These are phyloP conservation scores for Plenodomus tracheiphilus DNA, from an alignment of 2,329 filamentous ascomycete genomes.

Conservation along the genomic window DNA sequence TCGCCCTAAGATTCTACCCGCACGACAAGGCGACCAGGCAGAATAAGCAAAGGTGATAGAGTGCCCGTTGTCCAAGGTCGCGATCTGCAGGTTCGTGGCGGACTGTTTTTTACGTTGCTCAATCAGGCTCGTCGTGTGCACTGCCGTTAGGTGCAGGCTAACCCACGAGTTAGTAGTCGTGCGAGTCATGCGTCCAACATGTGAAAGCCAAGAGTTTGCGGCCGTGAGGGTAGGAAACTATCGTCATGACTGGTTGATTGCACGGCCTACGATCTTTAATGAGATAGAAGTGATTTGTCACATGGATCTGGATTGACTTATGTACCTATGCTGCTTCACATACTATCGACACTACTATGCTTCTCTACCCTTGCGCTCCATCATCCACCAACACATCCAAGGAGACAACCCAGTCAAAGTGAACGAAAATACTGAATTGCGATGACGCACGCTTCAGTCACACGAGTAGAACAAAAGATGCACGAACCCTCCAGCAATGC, in stretches of 20 bases:
- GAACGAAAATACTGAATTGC: conserved; percentile 10
- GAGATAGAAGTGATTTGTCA: background rate
- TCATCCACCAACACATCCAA: conserved; percentile 1
- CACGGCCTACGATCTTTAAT: background rate
- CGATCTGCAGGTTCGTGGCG: conserved; percentile 1
- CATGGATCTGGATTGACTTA: conserved; percentile 2
- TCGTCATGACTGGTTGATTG: background rate
- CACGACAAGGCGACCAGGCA: background rate
- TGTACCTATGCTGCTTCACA: background rate
- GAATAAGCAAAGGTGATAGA: background rate
- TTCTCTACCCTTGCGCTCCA: background rate
- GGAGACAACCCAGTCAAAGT: conserved; percentile 6
- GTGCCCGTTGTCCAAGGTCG: conserved; percentile 11
- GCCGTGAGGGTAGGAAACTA: background rate
- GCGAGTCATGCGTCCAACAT: conserved; percentile 25
- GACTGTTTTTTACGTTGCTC: conserved; percentile 4
- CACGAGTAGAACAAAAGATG: conserved; percentile 11
- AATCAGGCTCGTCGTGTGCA: conserved; percentile 8
- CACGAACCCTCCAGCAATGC: conserved; percentile 36
- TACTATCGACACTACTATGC: background rate
- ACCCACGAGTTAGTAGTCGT: conserved; percentile 12
- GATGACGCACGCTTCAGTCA: conserved; percentile 25
- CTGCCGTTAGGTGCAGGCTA: conserved; percentile 18
- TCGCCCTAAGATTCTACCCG: background rate
- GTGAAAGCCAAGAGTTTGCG: conserved; percentile 28